Base-by-base conservation (phyloP, 2,329 filamentous ascomycete genomes). In the Hansfordia pulvinata region DNA sequence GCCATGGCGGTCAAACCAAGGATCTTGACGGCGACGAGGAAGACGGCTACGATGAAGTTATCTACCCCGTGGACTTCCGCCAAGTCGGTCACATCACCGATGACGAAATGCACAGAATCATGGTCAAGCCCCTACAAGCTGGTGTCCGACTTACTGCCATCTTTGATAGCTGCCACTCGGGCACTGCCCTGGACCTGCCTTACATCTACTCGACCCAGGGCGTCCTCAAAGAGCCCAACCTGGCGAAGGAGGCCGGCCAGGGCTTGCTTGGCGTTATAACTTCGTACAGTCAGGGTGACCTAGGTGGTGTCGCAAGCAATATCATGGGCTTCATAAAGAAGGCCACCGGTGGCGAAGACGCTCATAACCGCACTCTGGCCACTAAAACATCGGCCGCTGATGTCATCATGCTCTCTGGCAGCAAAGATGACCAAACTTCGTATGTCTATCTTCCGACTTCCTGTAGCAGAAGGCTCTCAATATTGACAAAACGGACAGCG, bases 371-470 rank as follows among this genome's bases (percentile, higher is more conserved):
- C 49, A 82, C 86, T 35, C 65, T 83, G 48, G 69, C 79, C 38
- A 96, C 88, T 21, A 92, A 92, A 60, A 96, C 90, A 10, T 90
- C 80, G 29, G 78, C 86, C 2, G 90, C 90, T 20, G 90, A 98
- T 53, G 90, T 98, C 17, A 73, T 98, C 49, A 93, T 94, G 82
- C 93, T 86, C 80, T 93, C 83, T 34, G 90, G 90, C 30, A 92
- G 83, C 59, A 94, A 93, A 56, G 90, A 98, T 48, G 73, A 77
- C 34, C 90, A 96, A 56, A 98, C 90, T 39, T 86, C 80, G 76
- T 77, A 57, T 52, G 69, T 70, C n/a, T n/a, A n/a, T n/a, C n/a
- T 41, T 39, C 26, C 30, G 14, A 27, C 38, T 23, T 28, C 26
- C 13, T 30, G n/a, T n/a, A n/a, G 11, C 11, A 10, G 14, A 15